phyloP scores from a whole-genome alignment of 306 rosid genomes.

The Phaseolus lunatus region DNA sequence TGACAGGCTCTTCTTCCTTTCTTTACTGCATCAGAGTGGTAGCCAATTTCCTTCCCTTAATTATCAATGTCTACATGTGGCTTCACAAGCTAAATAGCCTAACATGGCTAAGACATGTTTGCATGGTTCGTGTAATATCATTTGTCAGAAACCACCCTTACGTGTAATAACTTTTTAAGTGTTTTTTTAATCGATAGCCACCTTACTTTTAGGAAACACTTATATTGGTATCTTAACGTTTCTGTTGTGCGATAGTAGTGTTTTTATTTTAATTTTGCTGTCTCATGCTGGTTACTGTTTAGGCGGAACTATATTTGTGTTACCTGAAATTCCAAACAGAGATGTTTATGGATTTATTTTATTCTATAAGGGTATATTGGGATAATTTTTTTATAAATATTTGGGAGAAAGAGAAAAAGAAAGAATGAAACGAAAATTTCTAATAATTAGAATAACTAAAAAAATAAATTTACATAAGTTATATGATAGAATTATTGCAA shows the following conservation, averaged over 20 bases:
- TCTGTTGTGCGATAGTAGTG: not conserved
- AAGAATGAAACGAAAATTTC: too few relatives aligned
- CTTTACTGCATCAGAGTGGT: not conserved
- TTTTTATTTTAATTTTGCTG: not conserved
- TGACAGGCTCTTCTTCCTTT: not conserved
- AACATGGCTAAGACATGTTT: not conserved
- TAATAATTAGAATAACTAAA: too few relatives aligned
- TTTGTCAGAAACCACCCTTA: too few relatives aligned
- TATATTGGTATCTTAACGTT: not conserved
- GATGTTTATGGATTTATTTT: too few relatives aligned
- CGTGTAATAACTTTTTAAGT: not conserved
- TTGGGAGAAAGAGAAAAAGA: too few relatives aligned
- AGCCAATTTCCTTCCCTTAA: conserved; percentile 8
- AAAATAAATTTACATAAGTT: too few relatives aligned
- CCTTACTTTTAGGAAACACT: not conserved
- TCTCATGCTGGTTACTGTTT: not conserved
- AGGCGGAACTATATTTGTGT: not conserved
- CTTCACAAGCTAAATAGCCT: not conserved
- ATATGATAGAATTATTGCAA: too few relatives aligned
- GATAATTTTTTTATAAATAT: too few relatives aligned
- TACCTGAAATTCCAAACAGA: not conserved
- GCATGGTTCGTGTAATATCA: not conserved
- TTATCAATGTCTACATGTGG: not conserved
- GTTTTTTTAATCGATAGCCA: too few relatives aligned
- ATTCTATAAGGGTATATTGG: too few relatives aligned